Base-by-base conservation (phyloP, 2,329 filamentous ascomycete genomes). In the Trichoderma afroharzianum region DNA sequence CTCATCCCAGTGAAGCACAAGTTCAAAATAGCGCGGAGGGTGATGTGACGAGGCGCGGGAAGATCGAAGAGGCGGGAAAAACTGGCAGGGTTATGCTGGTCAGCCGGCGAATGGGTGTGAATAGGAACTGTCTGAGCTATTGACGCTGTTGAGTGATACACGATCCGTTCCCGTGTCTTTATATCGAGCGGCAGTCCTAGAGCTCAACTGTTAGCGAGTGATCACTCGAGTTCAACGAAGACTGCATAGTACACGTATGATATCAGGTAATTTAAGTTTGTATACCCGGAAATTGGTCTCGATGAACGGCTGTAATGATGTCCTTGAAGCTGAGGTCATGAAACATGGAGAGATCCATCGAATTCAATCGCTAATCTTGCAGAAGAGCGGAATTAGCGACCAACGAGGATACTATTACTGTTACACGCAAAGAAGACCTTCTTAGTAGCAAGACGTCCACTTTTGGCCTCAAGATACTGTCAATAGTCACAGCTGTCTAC, bases 221-320 rank as follows among this genome's bases (percentile, higher is more conserved):
- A 18, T 57, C 53, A n/a, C 53, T 18, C 53, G 24, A 30, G 5
- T 57, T 30, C 1, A 11, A 11, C 9, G 15, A 30, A 1, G 24
- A 15, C 15, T 5, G 8, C 8, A 30, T 11, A 14, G 15, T 8
- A n/a, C n/a, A n/a, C n/a, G n/a, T n/a, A 28, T 28, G 6, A 57
- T 6, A 18, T 6, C 8, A 2, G 18, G 0, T 6, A 1, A 18
- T 57, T 1, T 15, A n/a, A 18, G 3, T 3, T 7, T 0, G 7
- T 2, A 57, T 57, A 18, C 30, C 9, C 26, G 1, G 43, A 50
- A 50, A 6, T n/a, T 6, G 4, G 9, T 3, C 4, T 50, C 0
- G 6, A 50, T 21, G n/a, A 3, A 4, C 39, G 18, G 39, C n/a
- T 12, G 7, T 6, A 4, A n/a, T 30, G 11, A 18, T 30, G 7